A percentile compares a stretch with the other conserved stretches of the same genome.
These are phyloP conservation scores for Sugiyamaella sp. DNA, from an alignment of 1,139 yeast genomes.

Conservation along the genomic window DNA sequence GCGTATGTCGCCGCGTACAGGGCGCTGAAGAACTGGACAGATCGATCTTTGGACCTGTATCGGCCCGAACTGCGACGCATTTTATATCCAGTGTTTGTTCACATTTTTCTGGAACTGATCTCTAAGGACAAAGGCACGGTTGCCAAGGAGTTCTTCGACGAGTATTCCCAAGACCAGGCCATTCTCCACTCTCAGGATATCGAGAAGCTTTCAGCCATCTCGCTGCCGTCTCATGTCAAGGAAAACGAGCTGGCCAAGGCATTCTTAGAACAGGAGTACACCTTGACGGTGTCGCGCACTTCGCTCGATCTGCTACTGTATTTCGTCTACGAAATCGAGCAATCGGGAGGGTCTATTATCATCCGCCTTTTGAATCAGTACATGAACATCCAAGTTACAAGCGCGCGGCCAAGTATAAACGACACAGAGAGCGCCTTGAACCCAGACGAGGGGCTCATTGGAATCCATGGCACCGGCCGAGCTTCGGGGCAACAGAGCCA, in stretches of 20 bases:
- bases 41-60: conserved; percentile 86
- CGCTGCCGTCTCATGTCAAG: conserved; percentile 76
- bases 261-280: conserved; percentile 72
- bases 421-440: conserved; percentile 46
- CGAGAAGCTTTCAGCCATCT: conserved; percentile 68
- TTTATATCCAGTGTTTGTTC: conserved; percentile 87
- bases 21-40: conserved; percentile 85
- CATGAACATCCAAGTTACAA: conserved; percentile 63
- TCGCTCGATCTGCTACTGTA: conserved; percentile 81
- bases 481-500: conserved; percentile 36
- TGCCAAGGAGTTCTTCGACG: conserved; percentile 76
- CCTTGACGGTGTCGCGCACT: conserved; percentile 77
- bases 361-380: conserved; percentile 86
- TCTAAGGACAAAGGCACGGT: conserved; percentile 59
- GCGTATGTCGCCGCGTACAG: conserved; percentile 77
- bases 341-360: conserved; percentile 86
- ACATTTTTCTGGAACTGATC: conserved; percentile 79
- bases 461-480: conserved; percentile 53
- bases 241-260: conserved; percentile 82
- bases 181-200: conserved; percentile 80
- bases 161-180: conserved; percentile 71
- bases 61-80: conserved; percentile 84
- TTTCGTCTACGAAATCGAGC: conserved; percentile 89
- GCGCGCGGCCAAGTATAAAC: conserved; percentile 41
- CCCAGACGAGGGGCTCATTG: conserved; percentile 68